phyloP scores from a whole-genome alignment of 495 filamentous ascomycete genomes.

The Xanthoparmelia taractica region DNA sequence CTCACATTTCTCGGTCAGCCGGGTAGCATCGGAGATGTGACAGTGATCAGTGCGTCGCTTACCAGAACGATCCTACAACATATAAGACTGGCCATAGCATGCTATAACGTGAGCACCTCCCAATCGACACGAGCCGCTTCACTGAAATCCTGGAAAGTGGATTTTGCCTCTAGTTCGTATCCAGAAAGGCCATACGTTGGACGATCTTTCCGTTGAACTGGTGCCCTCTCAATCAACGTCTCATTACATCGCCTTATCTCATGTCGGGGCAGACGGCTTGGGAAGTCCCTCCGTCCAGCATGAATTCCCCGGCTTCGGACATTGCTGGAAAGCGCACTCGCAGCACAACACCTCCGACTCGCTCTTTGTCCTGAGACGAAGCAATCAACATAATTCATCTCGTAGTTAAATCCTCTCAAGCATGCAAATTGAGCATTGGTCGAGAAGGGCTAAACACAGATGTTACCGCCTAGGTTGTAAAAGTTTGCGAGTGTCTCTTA shows the following conservation, averaged over 20 bases:
- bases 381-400: too few relatives aligned
- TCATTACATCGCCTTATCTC: slow-evolving; percentile 27
- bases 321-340: too few relatives aligned
- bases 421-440: too few relatives aligned
- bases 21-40: not conserved
- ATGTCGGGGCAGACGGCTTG: slow-evolving; percentile 36
- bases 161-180: slow-evolving; percentile 10
- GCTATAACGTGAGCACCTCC: slow-evolving; percentile 8
- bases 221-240: not conserved
- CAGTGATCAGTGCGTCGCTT: not conserved
- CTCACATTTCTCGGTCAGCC: slow-evolving; percentile 1
- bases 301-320: too few relatives aligned
- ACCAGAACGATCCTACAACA: slow-evolving; percentile 8
- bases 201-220: slow-evolving; percentile 2
- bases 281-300: slow-evolving; percentile 33
- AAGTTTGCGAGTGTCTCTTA: too few relatives aligned
- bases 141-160: slow-evolving; percentile 5
- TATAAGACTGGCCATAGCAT: not conserved
- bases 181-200: not conserved
- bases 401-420: too few relatives aligned
- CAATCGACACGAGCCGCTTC: not conserved
- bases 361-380: too few relatives aligned
- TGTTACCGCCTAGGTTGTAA: too few relatives aligned
- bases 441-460: too few relatives aligned
- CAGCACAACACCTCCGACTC: too few relatives aligned